phyloP scores from a whole-genome alignment of 78 protist species.

The Mastigamoeba balamuthi region DNA sequence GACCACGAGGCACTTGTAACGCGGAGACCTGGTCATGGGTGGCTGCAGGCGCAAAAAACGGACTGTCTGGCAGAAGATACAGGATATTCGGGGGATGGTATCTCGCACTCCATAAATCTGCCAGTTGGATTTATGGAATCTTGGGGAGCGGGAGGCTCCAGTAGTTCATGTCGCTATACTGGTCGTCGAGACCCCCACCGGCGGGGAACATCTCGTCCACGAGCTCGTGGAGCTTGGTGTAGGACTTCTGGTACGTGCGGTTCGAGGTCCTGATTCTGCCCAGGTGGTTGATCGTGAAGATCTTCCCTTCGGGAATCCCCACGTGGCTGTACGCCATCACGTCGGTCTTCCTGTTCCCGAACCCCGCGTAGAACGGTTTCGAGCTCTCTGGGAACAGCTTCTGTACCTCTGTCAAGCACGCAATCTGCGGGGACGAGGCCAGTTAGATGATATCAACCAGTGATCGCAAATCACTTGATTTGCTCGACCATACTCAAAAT shows the following conservation, averaged over 20 bases:
- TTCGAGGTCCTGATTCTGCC: constrained; percentile 43
- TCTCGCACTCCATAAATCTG: no score
- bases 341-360: constrained; percentile 75
- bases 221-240: constrained; percentile 29
- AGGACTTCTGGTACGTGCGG: constrained; percentile 43
- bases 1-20: neutral
- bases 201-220: constrained; percentile 67
- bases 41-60: no score
- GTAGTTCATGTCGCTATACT: neutral
- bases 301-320: constrained; percentile 47
- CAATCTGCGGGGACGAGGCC: no score
- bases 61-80: no score
- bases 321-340: constrained; percentile 48
- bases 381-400: constrained; percentile 58
- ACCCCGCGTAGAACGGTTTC: constrained; percentile 89
- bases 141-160: neutral
- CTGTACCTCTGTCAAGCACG: constrained; percentile 59
- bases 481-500: no score
- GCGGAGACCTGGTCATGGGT: no score
- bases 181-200: neutral
- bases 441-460: no score
- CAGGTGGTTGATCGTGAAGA: constrained; percentile 49
- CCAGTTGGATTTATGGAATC: no score
- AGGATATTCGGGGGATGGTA: no score
- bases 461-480: no score